Evolutionary conservation across 1,139 yeast genomes (phyloP).

Genomic region (Wickerhamiella infanticola): DNA sequence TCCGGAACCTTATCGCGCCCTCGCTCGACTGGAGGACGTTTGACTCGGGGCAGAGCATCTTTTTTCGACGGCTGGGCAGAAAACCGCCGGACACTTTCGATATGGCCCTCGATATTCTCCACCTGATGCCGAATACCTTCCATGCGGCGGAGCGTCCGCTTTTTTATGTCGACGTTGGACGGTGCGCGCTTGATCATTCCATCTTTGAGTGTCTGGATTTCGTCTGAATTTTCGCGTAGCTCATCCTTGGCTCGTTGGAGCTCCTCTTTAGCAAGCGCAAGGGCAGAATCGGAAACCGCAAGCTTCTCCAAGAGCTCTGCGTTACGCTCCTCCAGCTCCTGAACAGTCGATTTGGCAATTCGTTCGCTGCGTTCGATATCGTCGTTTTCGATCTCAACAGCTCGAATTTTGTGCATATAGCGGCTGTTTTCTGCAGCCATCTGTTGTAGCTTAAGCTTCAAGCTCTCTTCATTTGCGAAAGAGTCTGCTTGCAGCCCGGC

Average conservation of each 20-base stretch:
- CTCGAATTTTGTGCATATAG: slow-evolving; percentile 21
- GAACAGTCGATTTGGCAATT: slow-evolving; percentile 20
- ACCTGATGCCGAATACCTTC: slow-evolving; percentile 24
- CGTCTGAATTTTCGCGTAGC: slow-evolving; percentile 7
- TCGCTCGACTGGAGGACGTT: background rate
- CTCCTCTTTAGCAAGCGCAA: slow-evolving; percentile 19
- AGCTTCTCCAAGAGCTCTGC: slow-evolving; percentile 21
- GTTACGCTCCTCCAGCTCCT: slow-evolving; percentile 21
- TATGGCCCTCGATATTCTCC: slow-evolving; percentile 19
- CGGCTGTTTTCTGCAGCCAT: slow-evolving; percentile 14
- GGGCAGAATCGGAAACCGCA: slow-evolving; percentile 24
- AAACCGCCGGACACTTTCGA: slow-evolving; percentile 15
- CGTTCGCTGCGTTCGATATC: slow-evolving; percentile 25
- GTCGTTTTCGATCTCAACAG: slow-evolving; percentile 26
- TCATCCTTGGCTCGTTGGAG: slow-evolving; percentile 19
- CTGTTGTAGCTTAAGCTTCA: slow-evolving; percentile 15
- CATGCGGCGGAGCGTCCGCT: slow-evolving; percentile 19
- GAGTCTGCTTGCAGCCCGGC: background rate
- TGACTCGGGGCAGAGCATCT: background rate
- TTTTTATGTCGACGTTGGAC: background rate
- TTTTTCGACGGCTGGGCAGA: background rate
- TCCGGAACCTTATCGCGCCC: background rate
- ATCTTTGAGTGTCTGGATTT: slow-evolving; percentile 6
- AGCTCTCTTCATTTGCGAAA: background rate
- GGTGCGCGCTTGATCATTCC: background rate